Percentiles rank a stretch among this genome's conserved stretches.
phyloP scores from a whole-genome alignment of 257 asterid species.

The Nicotiana undulata region DNA sequence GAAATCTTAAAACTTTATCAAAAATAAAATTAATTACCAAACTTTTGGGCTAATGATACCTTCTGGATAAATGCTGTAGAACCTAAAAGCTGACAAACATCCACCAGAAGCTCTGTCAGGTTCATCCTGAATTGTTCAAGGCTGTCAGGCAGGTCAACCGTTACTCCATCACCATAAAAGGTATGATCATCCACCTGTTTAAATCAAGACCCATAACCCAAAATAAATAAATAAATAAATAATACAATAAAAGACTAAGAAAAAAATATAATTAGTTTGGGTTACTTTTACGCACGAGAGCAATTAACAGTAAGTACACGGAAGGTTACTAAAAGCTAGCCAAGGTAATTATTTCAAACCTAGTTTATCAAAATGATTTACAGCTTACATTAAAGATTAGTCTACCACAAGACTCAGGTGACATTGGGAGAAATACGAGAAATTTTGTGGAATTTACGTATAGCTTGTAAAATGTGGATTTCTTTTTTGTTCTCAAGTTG shows the following conservation, averaged over 20 bases:
- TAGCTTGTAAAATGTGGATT: too few relatives aligned
- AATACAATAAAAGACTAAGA: background rate
- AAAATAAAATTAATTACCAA: background rate
- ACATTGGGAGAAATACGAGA: too few relatives aligned
- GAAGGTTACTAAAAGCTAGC: background rate
- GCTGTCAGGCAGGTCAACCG: slow-evolving; percentile 64
- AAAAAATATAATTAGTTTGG: slow-evolving; percentile 4
- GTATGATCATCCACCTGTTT: slow-evolving; percentile 67
- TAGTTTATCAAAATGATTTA: background rate
- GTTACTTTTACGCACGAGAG: background rate
- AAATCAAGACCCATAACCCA: slow-evolving; percentile 4
- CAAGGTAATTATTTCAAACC: background rate
- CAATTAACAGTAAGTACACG: background rate
- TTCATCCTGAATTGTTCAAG: slow-evolving; percentile 76
- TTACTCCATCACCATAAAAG: slow-evolving; percentile 38
- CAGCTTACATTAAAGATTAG: background rate
- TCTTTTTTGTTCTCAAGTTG: too few relatives aligned
- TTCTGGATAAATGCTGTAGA: slow-evolving; percentile 52
- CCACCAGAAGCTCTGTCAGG: slow-evolving; percentile 70
- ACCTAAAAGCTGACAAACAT: slow-evolving; percentile 67
- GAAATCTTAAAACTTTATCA: too few relatives aligned
- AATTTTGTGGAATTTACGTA: too few relatives aligned
- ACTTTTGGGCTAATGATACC: slow-evolving; percentile 31
- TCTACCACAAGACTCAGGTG: background rate
- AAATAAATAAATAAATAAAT: slow-evolving; percentile 5